These are phyloP conservation scores for Calonectria multiphialidica DNA, from an alignment of 2,329 filamentous ascomycete species.

Conservation along the genomic window DNA sequence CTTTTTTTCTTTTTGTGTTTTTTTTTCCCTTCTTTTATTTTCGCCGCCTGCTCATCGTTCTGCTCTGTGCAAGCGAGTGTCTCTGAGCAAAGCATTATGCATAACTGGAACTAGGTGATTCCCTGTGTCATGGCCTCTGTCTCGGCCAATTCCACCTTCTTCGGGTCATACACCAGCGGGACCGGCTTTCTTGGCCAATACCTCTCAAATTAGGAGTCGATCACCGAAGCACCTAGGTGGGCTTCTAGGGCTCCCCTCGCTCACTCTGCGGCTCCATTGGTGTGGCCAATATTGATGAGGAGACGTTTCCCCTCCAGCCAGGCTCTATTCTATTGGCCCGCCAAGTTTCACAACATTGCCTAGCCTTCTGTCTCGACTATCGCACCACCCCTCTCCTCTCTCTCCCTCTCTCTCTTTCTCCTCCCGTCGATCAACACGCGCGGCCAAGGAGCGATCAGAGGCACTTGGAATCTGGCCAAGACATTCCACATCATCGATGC, in stretches of 20 bases:
- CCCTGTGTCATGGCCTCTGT: conserved; percentile 5
- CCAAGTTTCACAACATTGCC: conserved; percentile 1
- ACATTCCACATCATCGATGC: background rate
- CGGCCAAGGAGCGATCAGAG: background rate
- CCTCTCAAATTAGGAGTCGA: conserved; percentile 4
- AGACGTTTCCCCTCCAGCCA: background rate
- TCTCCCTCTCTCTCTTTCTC: no score
- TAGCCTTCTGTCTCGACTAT: background rate
- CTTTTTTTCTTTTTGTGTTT: background rate
- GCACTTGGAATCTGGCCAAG: background rate
- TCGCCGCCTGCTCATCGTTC: background rate
- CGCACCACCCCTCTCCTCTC: conserved; percentile 9
- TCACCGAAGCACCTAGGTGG: background rate
- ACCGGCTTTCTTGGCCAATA: conserved; percentile 1
- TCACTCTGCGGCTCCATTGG: background rate
- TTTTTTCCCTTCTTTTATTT: background rate
- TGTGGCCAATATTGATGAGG: background rate
- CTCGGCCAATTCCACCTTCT: background rate
- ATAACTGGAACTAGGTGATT: conserved; percentile 16
- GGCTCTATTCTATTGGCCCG: background rate
- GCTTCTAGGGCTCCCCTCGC: background rate
- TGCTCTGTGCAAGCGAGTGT: background rate
- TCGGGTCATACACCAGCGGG: background rate
- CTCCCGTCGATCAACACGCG: background rate
- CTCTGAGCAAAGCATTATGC: conserved; percentile 13